Base-by-base conservation (phyloP, 306 rosid genomes). In the Prunus salicina region DNA sequence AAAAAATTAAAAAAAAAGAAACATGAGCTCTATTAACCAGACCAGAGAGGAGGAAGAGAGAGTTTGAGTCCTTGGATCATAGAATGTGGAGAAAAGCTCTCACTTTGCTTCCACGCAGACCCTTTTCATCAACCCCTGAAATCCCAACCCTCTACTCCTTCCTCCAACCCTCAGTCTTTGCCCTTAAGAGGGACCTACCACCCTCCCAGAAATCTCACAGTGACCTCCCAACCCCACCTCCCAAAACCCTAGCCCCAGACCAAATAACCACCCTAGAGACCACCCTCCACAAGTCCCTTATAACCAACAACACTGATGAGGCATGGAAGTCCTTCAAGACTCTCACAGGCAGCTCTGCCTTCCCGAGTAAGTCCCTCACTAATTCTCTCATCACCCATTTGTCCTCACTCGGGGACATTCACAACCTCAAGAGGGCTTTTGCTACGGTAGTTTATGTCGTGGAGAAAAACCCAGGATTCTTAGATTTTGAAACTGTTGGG, bases 271-370 rank as follows among this genome's bases (percentile, higher is more conserved):
- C 80, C 50, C 76, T 92, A 3, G 85, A 95, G 79, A 80, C 86
- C 28, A 77, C 83, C n/a, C 97, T 95, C 38, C 91, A 87, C 43
- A 88, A 92, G 18, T 90, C 97, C 68, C 81, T 95, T 1, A 30
- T 89, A 51, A 74, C 87, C 61, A 60, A 72, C 57, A 65, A 87
- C 82, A 92, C 91, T 0, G 96, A 91, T 60, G 92, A 91, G 77
- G 96, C 97, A 2, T 95, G 99, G 97, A 92, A 86, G 76, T 88
- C 93, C 69, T 95, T 95, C 88, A 95, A 91, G 83, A 30, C 86
- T 56, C 91, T 95, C 83, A 92, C 97, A 0, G 32, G 83, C 13
- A 80, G 87, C 80, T 84, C 88, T 6, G 43, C 81, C 69, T 89
- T 95, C 82, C 97, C 97, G 18, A 71, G 93, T 76, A 89, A 92